phyloP scores from a whole-genome alignment of 2,329 filamentous ascomycete species.

The Colletotrichum sp. region DNA sequence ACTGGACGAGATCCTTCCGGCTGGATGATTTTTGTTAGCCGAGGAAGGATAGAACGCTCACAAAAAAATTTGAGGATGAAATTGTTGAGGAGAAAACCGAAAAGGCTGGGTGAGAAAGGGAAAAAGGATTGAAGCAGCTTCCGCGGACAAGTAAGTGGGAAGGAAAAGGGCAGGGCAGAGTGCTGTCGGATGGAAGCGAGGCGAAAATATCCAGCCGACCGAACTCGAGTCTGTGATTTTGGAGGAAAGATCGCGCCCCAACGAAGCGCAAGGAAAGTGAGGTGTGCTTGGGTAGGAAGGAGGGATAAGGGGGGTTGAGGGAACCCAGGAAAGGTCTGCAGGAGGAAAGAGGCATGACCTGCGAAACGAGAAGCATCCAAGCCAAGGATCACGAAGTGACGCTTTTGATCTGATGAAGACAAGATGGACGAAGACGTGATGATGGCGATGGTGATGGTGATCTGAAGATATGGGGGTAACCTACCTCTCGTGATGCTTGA shows the following conservation, averaged over 20 bases:
- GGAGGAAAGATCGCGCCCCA: neutral
- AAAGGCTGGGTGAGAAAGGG: neutral
- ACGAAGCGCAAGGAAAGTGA: neutral
- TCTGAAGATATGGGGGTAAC: neutral
- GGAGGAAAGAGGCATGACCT: neutral
- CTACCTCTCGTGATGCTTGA: neutral
- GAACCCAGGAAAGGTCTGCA: neutral
- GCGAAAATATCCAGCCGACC: fast-evolving
- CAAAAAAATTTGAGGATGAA: neutral
- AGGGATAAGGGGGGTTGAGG: neutral
- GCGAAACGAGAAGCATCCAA: neutral
- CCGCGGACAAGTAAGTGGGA: neutral
- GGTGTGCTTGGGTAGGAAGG: neutral
- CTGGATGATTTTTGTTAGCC: neutral
- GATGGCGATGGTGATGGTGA: neutral
- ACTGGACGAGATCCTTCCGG: neutral
- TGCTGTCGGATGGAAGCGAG: neutral
- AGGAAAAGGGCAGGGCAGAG: neutral
- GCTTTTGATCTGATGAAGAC: neutral
- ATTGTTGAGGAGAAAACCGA: neutral
- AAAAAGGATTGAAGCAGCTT: neutral
- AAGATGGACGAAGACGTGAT: neutral
- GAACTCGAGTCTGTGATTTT: neutral
- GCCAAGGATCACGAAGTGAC: neutral
- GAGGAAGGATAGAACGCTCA: neutral